phyloP scores from a whole-genome alignment of 805 yeast species.

The Yamadazyma scolyti region DNA sequence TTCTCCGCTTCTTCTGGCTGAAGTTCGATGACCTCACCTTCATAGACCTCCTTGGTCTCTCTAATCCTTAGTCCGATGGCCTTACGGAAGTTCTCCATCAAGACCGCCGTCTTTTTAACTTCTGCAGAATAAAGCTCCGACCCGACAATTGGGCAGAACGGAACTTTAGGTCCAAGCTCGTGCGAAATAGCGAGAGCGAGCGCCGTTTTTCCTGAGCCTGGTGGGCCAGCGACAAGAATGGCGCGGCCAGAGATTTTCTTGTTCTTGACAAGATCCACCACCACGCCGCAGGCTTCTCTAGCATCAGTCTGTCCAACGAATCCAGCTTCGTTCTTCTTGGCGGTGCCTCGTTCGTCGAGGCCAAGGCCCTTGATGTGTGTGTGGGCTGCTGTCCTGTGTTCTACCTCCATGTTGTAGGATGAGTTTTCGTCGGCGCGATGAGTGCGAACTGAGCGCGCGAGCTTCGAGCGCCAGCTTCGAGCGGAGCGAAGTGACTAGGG shows the following conservation, averaged over 20 bases:
- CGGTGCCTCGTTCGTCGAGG: slow-evolving; percentile 82
- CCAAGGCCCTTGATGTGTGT: slow-evolving; percentile 96
- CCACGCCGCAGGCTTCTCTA: slow-evolving; percentile 90
- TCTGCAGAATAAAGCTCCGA: slow-evolving; percentile 94
- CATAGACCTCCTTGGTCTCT: slow-evolving; percentile 96
- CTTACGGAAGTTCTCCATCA: slow-evolving; percentile 94
- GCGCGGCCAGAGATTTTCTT: slow-evolving; percentile 95
- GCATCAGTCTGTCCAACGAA: slow-evolving; percentile 76
- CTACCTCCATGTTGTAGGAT: slow-evolving; percentile 44
- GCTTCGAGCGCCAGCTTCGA: too few species aligned
- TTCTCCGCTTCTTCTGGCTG: slow-evolving; percentile 96
- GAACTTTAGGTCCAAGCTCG: slow-evolving; percentile 94
- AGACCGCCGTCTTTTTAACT: slow-evolving; percentile 91
- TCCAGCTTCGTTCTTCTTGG: slow-evolving; percentile 85
- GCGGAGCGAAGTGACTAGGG: too few species aligned
- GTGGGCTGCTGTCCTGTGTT: slow-evolving; percentile 86
- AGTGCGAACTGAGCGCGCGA: too few species aligned
- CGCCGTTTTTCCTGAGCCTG: slow-evolving; percentile 98
- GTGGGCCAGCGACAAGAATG: slow-evolving; percentile 93
- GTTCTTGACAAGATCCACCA: slow-evolving; percentile 88
- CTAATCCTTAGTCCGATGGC: slow-evolving; percentile 95
- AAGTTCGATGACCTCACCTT: slow-evolving; percentile 95
- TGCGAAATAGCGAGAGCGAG: slow-evolving; percentile 94
- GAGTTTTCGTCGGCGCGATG: slow-evolving; percentile 1
- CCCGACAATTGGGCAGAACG: slow-evolving; percentile 96